Evolutionary conservation across 2,329 filamentous ascomycete genomes (phyloP), one percentile per base, ranked within the genome.

Genomic region (Clonostachys chloroleuca): DNA sequence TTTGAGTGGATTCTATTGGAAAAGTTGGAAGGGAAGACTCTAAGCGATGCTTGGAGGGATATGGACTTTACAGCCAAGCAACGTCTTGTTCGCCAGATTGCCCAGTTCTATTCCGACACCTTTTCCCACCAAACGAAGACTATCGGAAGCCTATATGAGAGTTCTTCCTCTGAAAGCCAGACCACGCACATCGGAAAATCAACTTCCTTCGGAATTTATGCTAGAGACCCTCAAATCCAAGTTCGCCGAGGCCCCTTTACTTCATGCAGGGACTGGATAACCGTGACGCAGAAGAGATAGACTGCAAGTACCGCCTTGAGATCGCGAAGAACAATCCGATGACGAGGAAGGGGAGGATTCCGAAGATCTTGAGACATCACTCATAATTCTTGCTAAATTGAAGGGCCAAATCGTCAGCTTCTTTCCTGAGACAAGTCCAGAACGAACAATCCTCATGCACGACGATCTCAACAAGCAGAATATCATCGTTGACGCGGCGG

Each of bases 1-100:
- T 68, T 63, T 16, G 67, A 71, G 54, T 73, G 67, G 66, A 70
- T 70, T 10, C 44, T 70, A 12, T 67, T 70, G 62, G 54, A 60
- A 6, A 49, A 52, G 7, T 49, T 67, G 49, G 44, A 47, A 1
- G 65, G 64, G 1, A 51, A 35, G 12, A 51, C 59, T 6, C 53
- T 51, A 2, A 44, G 57, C 52, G 43, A 50, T 43, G 41, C 50
- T 36, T 54, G 55, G 53, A 56, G 61, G 6, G 58, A 48, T 14
- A 60, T 73, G 51, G 44, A 59, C 1, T 54, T 60, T 52, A 50
- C 50, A 5, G 51, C 59, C 12, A 73, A 73, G 49, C 53, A 55
- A 37, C 47, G 47, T 6, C 44, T 72, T 6, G 56, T 61, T 4
- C 50, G 58, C 13, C 51, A 55, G 8, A 33, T 68, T 8, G 66